Evolutionary conservation across 1,284 basidiomycete genomes (phyloP).

Genomic region (Melampsora larici-populina): DNA sequence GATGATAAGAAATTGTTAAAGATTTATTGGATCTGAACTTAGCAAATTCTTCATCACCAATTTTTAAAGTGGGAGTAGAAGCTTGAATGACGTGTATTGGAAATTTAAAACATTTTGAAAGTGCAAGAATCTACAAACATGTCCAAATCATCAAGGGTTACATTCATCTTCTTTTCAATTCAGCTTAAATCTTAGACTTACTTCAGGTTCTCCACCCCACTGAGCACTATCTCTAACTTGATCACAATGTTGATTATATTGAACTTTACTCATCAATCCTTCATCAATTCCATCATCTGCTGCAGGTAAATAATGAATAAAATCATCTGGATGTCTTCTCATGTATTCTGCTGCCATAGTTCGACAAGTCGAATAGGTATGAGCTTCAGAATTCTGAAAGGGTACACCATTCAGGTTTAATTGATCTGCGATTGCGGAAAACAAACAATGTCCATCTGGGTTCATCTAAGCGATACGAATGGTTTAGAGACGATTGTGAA

Average conservation of each 20-base stretch:
- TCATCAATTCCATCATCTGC: constrained; percentile 72
- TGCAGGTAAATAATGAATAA: constrained; percentile 82
- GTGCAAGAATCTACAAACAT: constrained; percentile 78
- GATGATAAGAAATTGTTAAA: constrained; percentile 70
- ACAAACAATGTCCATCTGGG: constrained; percentile 93
- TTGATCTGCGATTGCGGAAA: constrained; percentile 84
- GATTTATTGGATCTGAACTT: neutral
- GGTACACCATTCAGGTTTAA: constrained; percentile 50
- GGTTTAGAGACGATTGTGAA: neutral
- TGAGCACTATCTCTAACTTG: constrained; percentile 75
- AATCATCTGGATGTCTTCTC: constrained; percentile 77
- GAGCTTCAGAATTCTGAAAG: constrained; percentile 4
- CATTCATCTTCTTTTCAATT: neutral
- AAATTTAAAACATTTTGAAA: constrained; percentile 75
- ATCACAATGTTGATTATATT: constrained; percentile 75
- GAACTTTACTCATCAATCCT: constrained; percentile 67
- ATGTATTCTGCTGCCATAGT: constrained; percentile 77
- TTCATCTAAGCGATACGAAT: constrained; percentile 63
- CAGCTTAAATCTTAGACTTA: constrained; percentile 45
- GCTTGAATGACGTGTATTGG: constrained; percentile 90
- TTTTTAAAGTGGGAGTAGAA: constrained; percentile 67
- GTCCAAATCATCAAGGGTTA: too few species aligned
- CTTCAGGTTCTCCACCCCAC: constrained; percentile 97
- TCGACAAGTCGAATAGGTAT: constrained; percentile 59
- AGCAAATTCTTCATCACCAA: constrained; percentile 67